A percentile compares a stretch with the other conserved stretches of the same genome.
Conservation (phyloP, 2,329 filamentous ascomycete genomes). For the Elsinoe fawcettii region DNA sequence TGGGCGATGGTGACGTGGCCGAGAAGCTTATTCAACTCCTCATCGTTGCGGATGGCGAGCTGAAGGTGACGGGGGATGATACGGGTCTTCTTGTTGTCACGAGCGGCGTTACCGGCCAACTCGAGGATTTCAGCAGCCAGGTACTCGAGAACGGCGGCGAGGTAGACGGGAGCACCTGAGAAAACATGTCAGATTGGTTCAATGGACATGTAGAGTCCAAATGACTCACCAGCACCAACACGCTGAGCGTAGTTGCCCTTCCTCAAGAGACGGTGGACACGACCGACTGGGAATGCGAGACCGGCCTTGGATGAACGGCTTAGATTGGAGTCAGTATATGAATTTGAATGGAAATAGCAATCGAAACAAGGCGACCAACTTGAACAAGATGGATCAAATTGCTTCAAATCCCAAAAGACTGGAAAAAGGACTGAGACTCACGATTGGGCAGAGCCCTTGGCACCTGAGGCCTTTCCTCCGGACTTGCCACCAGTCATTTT, state of each 20-base stretch:
- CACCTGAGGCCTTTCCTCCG: conserved; percentile 97
- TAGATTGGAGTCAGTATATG: conserved; percentile 36
- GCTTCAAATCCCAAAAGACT: conserved; percentile 18
- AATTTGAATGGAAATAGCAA: conserved; percentile 16
- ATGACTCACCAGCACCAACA: conserved; percentile 76
- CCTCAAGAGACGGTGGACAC: conserved; percentile 97
- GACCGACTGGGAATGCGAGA: conserved; percentile 96
- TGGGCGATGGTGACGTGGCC: conserved; percentile 95
- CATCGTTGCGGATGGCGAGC: conserved; percentile 98
- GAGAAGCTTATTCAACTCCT: conserved; percentile 98
- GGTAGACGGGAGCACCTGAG: conserved; percentile 79
- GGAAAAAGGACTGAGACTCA: conserved; percentile 50
- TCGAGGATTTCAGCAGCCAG: conserved; percentile 98
- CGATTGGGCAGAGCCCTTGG: conserved; percentile 96
- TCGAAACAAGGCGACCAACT: conserved; percentile 14
- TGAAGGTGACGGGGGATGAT: conserved; percentile 99
- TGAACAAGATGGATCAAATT: conserved; percentile 18
- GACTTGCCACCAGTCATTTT: conserved; percentile 99
- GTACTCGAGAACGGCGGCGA: conserved; percentile 96
- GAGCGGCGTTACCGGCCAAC: conserved; percentile 94
- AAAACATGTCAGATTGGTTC: conserved; percentile 23
- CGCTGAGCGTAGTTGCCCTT: conserved; percentile 99
- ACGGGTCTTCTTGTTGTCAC: conserved; percentile 99
- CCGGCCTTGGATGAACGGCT: conserved; percentile 99
- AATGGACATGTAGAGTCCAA: conserved; percentile 14